Evolutionary conservation across 768 basidiomycete species (phyloP), one percentile per base, ranked within the genome.

Genomic region (Auriscalpium orientale): DNA sequence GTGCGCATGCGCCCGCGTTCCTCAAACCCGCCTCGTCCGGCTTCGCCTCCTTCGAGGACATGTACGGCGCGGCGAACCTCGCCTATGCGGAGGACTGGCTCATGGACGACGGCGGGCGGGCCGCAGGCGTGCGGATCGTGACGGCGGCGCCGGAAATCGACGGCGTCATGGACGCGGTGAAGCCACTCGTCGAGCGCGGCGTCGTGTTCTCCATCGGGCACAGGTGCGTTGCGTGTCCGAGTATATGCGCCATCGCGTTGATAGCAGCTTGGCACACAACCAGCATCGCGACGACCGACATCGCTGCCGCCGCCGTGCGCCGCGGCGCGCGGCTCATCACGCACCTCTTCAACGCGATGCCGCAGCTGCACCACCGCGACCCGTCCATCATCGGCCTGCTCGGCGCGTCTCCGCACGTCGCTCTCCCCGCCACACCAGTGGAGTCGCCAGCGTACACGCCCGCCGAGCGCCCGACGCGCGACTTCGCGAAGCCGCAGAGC

Each of bases 331-430:
- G 83, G n/a, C 80, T 92, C 56, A 90, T 95, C 61, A 95, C 93
- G 0, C 93, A 95, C 70, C 74, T 95, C 22, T 94, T 92, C 82
- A 95, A 95, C 62, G 90, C 91, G 8, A 93, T 93, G 91, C 89
- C 89, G 13, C 89, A 88, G 63, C 70, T 91, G 40, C 88, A 95
- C 67, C 92, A 95, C 67, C 81, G 93, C 36, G 91, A 94, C 67
- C 92, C 93, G 11, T 89, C 89, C 11, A 91, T 95, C 65, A 91
- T 95, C 55, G 93, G 93, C 28, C 78, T 95, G 8, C 72, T 95
- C 52, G 91, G 91, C 28, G 81, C 90, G 43, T 86, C 85, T 13
- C 87, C 85, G 1, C 78, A 82, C 64, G 70, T 82, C 38, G 76
- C 76, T 21, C 73, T 76, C 6, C 69, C 69, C 0, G 68, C 73